phyloP scores from a whole-genome alignment of 1,139 yeast species.

The Nadsonia starkeyi-henricii region DNA sequence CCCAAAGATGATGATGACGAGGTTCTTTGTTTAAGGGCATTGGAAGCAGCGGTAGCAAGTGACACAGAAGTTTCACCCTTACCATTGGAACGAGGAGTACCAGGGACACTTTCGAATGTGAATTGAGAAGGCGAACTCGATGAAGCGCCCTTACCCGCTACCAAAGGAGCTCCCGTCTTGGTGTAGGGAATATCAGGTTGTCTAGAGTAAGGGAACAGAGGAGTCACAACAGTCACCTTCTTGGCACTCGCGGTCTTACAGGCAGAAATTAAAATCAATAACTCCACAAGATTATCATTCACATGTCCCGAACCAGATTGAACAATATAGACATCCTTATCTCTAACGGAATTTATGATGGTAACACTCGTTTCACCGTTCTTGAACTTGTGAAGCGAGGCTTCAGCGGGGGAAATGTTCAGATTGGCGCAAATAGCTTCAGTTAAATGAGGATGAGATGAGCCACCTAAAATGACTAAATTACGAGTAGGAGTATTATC shows the following conservation, averaged over 20 bases:
- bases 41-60: slow-evolving; percentile 5
- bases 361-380: slow-evolving; percentile 90
- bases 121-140: slow-evolving; percentile 19
- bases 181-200: slow-evolving; percentile 94
- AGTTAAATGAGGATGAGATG: slow-evolving; percentile 56
- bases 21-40: slow-evolving; percentile 6
- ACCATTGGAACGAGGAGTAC: slow-evolving; percentile 36
- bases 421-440: slow-evolving; percentile 48
- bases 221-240: slow-evolving; percentile 87
- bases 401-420: slow-evolving; percentile 47
- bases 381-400: slow-evolving; percentile 41
- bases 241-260: slow-evolving; percentile 93
- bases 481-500: slow-evolving; percentile 40
- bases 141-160: slow-evolving; percentile 6
- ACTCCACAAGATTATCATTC: slow-evolving; percentile 80
- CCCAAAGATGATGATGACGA: not conserved
- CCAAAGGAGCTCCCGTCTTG: slow-evolving; percentile 47
- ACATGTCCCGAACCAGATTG: slow-evolving; percentile 81
- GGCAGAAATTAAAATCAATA: slow-evolving; percentile 79
- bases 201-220: slow-evolving; percentile 88
- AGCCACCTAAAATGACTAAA: slow-evolving; percentile 63
- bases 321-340: slow-evolving; percentile 79
- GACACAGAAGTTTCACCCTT: slow-evolving; percentile 3
- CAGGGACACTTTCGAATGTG: slow-evolving; percentile 51
- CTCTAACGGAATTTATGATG: slow-evolving; percentile 74